phyloP scores from a whole-genome alignment of 2,329 filamentous ascomycete genomes.

The Pseudogymnoascus sp. region DNA sequence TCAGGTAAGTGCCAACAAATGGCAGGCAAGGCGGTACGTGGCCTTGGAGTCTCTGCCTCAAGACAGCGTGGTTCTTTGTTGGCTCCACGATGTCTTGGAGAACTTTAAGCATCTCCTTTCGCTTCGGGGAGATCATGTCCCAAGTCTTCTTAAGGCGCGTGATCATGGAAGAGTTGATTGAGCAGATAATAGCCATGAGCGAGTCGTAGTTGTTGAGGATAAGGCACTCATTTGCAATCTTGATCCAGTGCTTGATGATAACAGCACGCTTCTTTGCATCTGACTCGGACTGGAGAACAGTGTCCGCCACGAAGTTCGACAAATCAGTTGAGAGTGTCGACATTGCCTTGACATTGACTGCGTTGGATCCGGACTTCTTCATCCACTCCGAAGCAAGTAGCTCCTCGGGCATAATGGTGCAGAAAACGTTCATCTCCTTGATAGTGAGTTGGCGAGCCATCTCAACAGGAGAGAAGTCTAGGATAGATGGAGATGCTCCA shows the following conservation, averaged over 20 bases:
- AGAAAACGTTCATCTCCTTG: constrained; percentile 87
- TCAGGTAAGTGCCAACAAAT: constrained; percentile 93
- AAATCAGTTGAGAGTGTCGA: constrained; percentile 85
- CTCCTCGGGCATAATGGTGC: constrained; percentile 84
- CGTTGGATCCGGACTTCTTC: constrained; percentile 71
- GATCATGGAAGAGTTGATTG: constrained; percentile 85
- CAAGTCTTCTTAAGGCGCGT: constrained; percentile 82
- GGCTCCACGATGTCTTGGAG: constrained; percentile 83
- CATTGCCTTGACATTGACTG: constrained; percentile 90
- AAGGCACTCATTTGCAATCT: constrained; percentile 77
- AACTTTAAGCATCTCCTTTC: constrained; percentile 67
- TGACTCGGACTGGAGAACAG: constrained; percentile 68
- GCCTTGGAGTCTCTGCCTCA: constrained; percentile 74
- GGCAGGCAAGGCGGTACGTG: constrained; percentile 88
- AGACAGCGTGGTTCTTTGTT: constrained; percentile 79
- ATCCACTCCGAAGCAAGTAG: constrained; percentile 89
- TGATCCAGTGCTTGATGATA: constrained; percentile 97
- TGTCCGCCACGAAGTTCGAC: constrained; percentile 86
- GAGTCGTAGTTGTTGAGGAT: constrained; percentile 94
- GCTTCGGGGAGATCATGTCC: constrained; percentile 79
- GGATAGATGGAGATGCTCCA: constrained; percentile 60
- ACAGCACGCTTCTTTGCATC: constrained; percentile 87
- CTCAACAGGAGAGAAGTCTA: constrained; percentile 89
- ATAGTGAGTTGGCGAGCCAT: constrained; percentile 86
- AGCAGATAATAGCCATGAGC: constrained; percentile 94